Conservation (phyloP, 2,329 filamentous ascomycete species). For the Exophiala sideris region DNA sequence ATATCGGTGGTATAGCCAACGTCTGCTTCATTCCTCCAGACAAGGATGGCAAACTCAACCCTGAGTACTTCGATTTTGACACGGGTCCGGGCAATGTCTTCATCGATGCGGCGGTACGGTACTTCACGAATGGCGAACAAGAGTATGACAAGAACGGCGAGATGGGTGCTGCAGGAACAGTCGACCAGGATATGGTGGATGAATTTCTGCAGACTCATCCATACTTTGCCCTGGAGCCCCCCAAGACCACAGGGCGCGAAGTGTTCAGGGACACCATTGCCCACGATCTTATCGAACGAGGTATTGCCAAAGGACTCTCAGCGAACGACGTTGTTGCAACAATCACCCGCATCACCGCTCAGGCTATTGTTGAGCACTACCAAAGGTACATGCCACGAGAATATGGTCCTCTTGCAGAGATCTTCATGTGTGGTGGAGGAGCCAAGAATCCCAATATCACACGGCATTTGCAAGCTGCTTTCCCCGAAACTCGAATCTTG, state of each 20-base stretch:
- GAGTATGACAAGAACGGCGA: slow-evolving; percentile 54
- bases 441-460: slow-evolving; percentile 58
- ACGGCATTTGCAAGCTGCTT: slow-evolving; percentile 49
- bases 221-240: slow-evolving; percentile 52
- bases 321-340: slow-evolving; percentile 56
- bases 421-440: slow-evolving; percentile 61
- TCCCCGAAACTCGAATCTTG: slow-evolving; percentile 49
- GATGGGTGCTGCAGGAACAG: slow-evolving; percentile 49
- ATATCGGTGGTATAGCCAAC: slow-evolving; percentile 60
- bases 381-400: slow-evolving; percentile 45
- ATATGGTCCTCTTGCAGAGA: slow-evolving; percentile 48
- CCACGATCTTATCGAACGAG: slow-evolving; percentile 50
- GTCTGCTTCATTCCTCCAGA: slow-evolving; percentile 56
- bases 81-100: slow-evolving; percentile 56
- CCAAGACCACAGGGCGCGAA: slow-evolving; percentile 59
- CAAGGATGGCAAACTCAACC: slow-evolving; percentile 37
- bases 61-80: slow-evolving; percentile 51
- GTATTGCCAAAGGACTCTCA: slow-evolving; percentile 42
- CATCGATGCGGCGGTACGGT: slow-evolving; percentile 56
- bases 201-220: slow-evolving; percentile 46
- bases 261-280: slow-evolving; percentile 58
- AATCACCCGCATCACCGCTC: slow-evolving; percentile 57
- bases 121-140: slow-evolving; percentile 50
- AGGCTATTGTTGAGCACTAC: slow-evolving; percentile 55
- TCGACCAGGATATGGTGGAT: slow-evolving; percentile 53